Evolutionary conservation across 805 yeast genomes (phyloP), one percentile per base, ranked within the genome.

Genomic region (Saccharomycopsis guyanensis): DNA sequence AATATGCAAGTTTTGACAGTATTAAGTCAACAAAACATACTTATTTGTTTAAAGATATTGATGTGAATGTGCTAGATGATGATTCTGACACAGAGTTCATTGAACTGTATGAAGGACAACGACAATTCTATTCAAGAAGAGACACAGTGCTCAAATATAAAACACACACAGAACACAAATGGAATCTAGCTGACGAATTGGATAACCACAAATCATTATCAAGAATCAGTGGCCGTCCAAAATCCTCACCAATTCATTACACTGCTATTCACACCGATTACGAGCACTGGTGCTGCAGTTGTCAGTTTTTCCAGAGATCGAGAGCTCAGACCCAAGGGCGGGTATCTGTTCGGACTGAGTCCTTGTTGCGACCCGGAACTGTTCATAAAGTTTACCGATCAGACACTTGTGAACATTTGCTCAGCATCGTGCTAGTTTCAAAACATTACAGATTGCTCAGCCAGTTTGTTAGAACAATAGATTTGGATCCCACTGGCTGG

Each of bases 71-170:
- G 12, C 22, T 20, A 4, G 53, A 50, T 19, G 31, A 46, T 20
- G 53, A 50, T 24, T 50, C 53, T 3, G 53, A 50, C 18, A 40
- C 40, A 1, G 53, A 50, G 35, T 50, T 46, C 35, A 40, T 46
- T 25, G 25, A 31, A 2, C 15, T 13, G 8, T 50, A 42, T 25
- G 39, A 40, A 13, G 36, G 19, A 3, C 50, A 42, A 22, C 46
- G 46, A 43, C 38, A 31, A 16, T 29, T 36, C 18, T 50, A 50
- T 23, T 25, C 16, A 13, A 37, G 50, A 25, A 20, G 39, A 12
- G 53, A 50, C 6, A 38, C 38, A 19, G 47, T 38, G 46, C 19
- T 25, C 38, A 29, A 32, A 15, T 46, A 46, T 25, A 19, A 41
- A 19, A 19, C 32, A 3, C 37, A 40, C 25, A 19, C 29, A 8